Evolutionary conservation across 2,329 filamentous ascomycete genomes (phyloP).

Genomic region (Scedosporium aurantiacum): DNA sequence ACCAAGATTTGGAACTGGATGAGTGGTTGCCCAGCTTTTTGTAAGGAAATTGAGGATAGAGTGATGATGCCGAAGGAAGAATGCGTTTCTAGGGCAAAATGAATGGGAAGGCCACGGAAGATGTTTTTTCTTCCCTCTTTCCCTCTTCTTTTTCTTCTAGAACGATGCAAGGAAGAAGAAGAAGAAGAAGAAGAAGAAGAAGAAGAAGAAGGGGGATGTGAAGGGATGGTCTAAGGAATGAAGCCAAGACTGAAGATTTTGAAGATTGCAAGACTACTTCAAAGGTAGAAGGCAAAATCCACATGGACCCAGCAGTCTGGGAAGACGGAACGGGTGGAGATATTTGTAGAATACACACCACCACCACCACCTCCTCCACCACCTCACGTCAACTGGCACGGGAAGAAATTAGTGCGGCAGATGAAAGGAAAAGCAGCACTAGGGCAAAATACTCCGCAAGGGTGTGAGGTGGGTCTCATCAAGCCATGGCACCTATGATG

Average conservation of each 20-base stretch:
- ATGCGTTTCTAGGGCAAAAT: background rate
- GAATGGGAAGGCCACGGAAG: background rate
- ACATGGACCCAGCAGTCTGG: background rate
- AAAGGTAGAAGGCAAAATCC: background rate
- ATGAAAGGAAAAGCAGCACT: background rate
- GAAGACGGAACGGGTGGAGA: background rate
- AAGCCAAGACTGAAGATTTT: too few species aligned
- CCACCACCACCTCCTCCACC: too few species aligned
- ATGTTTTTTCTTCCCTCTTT: background rate
- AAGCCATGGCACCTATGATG: background rate
- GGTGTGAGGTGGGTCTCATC: background rate
- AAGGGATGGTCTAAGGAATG: too few species aligned
- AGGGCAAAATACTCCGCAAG: background rate
- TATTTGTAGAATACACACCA: background rate
- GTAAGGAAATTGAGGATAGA: background rate
- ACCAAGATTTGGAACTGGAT: too few species aligned
- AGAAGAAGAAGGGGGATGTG: background rate
- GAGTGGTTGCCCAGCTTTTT: too few species aligned
- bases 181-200: background rate
- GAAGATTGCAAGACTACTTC: too few species aligned
- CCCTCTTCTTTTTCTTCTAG: background rate
- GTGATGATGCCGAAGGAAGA: background rate
- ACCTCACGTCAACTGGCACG: too few species aligned
- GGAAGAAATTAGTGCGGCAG: background rate
- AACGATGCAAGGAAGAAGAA: background rate